Evolutionary conservation across 148 eudicot species (phyloP).

Genomic region (Cornus florida): DNA sequence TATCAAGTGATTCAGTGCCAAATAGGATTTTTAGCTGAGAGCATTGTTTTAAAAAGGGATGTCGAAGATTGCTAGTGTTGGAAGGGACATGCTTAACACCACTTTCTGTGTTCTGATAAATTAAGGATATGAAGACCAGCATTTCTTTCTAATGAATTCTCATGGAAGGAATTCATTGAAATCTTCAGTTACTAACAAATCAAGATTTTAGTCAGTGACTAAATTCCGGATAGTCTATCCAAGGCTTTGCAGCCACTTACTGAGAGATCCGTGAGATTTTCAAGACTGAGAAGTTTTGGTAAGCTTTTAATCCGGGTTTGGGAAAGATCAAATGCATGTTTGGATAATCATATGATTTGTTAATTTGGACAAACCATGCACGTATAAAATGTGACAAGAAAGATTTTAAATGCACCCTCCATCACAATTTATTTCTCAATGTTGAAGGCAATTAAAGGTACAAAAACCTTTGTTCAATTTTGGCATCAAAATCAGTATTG

Average conservation of each 20-base stretch:
- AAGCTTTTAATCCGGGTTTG: neutral
- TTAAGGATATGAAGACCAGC: conserved; percentile 17
- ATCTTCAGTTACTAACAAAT: conserved; percentile 20
- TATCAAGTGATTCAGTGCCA: neutral
- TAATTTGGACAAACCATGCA: too few relatives aligned
- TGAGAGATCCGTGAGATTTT: conserved; percentile 30
- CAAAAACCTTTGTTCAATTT: too few relatives aligned
- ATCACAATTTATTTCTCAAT: too few relatives aligned
- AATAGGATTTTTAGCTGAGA: neutral
- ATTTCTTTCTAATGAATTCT: conserved; percentile 2
- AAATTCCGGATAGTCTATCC: conserved; percentile 16
- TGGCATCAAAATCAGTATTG: too few relatives aligned
- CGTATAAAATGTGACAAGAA: too few relatives aligned
- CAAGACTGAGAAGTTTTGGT: conserved; percentile 13
- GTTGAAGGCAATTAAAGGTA: too few relatives aligned
- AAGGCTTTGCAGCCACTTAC: conserved; percentile 12
- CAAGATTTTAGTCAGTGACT: conserved; percentile 11
- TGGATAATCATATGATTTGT: too few relatives aligned
- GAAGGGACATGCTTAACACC: conserved; percentile 13
- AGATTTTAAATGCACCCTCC: too few relatives aligned
- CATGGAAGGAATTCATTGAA: conserved; percentile 19
- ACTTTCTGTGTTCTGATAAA: conserved; percentile 16
- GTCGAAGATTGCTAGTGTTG: conserved; percentile 16
- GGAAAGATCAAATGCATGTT: too few relatives aligned
- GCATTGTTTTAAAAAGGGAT: conserved; percentile 14